Percentiles rank a stretch among this genome's conserved stretches.
phyloP scores from a whole-genome alignment of 768 basidiomycete species.

The Trichaptum fuscoviolaceum region DNA sequence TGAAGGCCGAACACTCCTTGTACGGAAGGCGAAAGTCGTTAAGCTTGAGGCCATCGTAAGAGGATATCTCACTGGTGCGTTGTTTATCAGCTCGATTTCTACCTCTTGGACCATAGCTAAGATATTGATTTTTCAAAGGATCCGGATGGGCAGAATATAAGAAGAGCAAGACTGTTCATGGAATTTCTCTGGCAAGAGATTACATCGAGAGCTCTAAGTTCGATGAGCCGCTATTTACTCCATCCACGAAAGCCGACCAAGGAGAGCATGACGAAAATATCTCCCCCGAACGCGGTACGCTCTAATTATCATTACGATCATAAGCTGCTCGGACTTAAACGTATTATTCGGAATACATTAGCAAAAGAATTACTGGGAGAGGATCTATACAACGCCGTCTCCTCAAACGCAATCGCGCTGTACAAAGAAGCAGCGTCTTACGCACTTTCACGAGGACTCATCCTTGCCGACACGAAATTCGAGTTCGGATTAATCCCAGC shows the following conservation, averaged over 20 bases:
- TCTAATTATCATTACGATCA: background rate
- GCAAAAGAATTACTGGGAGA: conserved; percentile 64
- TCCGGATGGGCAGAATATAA: conserved; percentile 96
- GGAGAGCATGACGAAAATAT: conserved; percentile 97
- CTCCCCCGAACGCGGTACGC: conserved; percentile 67
- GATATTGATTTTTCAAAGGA: conserved; percentile 40
- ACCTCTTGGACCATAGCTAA: conserved; percentile 5
- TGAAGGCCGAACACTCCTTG: conserved; percentile 85
- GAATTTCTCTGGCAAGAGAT: conserved; percentile 67
- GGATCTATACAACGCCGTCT: conserved; percentile 56
- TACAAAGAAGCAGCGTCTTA: conserved; percentile 74
- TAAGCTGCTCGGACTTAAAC: background rate
- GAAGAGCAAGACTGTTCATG: conserved; percentile 81
- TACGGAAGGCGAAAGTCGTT: conserved; percentile 81
- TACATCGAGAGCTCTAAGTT: conserved; percentile 84
- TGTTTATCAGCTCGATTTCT: background rate
- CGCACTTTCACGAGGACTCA: conserved; percentile 71
- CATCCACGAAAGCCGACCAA: conserved; percentile 93
- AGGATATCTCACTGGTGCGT: conserved; percentile 90
- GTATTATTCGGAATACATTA: conserved; percentile 19
- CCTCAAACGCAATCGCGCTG: conserved; percentile 53
- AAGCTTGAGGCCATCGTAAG: conserved; percentile 94
- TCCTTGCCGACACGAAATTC: conserved; percentile 98
- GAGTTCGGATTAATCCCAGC: conserved; percentile 81
- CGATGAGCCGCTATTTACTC: conserved; percentile 84